Evolutionary conservation across 2,329 filamentous ascomycete species (phyloP), one percentile per base, ranked within the genome.

Genomic region (Apiospora aurea): DNA sequence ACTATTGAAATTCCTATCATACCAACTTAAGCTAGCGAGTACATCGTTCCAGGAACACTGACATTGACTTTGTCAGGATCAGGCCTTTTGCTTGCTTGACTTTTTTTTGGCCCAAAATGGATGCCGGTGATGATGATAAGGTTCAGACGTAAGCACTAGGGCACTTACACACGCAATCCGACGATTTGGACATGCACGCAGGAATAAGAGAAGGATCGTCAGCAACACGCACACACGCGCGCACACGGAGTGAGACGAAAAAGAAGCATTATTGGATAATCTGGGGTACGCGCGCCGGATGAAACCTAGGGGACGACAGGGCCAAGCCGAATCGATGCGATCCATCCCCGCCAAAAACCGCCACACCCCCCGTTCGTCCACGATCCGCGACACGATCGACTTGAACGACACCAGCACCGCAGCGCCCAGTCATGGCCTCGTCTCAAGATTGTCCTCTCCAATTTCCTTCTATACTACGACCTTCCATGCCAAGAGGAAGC

Each of bases 291-390:
- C 18, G 29, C 7, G 16, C 44, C 44, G 29, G 53, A 61, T 29
- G 53, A 61, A 61, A 61, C 53, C 29, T 2, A 38, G 21, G 53
- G 29, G 29, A 61, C 16, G 34, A 41, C 14, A n/a, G 34, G 57
- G 57, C 57, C 57, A 64, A 64, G 57, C 57, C 57, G 57, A 64
- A 38, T 61, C 13, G 53, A 34, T n/a, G 8, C 18, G 18, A n/a
- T n/a, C 57, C 57, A 38, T 29, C 57, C 29, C 29, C 7, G 10
- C 49, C 24, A 38, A 53, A 53, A 29, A 29, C 26, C 26, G 26
- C 24, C 24, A 7, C 18, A 3, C 10, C 14, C 26, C 51, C 51
- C 51, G 51, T 53, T 53, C 13, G 24, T 29, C 24, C 49, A 26
- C 49, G 13, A 29, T 11, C 21, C 47, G 34, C 47, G 34, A 38